These are phyloP conservation scores for Lachnellula hyalina DNA, from an alignment of 2,329 filamentous ascomycete species.

Conservation along the genomic window DNA sequence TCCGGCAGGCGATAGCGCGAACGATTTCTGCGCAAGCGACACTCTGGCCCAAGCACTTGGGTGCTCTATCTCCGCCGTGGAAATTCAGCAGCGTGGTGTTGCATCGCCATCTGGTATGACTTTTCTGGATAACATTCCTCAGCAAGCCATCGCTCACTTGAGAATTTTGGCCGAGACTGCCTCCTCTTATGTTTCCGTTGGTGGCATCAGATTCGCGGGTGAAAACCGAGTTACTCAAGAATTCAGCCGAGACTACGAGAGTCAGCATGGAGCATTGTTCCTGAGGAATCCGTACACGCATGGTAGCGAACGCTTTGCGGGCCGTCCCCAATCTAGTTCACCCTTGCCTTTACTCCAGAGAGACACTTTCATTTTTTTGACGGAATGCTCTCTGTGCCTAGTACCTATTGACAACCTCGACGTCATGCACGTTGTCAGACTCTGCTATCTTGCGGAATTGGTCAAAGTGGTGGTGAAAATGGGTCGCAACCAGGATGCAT, in stretches of 20 bases:
- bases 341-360: slow-evolving; percentile 50
- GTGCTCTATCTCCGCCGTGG: slow-evolving; percentile 79
- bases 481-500: slow-evolving; percentile 47
- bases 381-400: slow-evolving; percentile 69
- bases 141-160: slow-evolving; percentile 78
- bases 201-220: slow-evolving; percentile 57
- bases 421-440: slow-evolving; percentile 70
- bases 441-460: slow-evolving; percentile 89
- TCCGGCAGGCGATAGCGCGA: slow-evolving; percentile 17
- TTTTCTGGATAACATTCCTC: slow-evolving; percentile 76
- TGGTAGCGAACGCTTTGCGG: neutral
- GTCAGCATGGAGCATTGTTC: slow-evolving; percentile 74
- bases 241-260: slow-evolving; percentile 60
- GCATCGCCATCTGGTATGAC: slow-evolving; percentile 69
- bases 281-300: slow-evolving; percentile 10
- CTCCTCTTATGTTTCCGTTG: slow-evolving; percentile 75
- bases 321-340: slow-evolving; percentile 35
- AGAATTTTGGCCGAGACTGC: slow-evolving; percentile 86
- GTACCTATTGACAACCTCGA: slow-evolving; percentile 64
- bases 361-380: slow-evolving; percentile 76
- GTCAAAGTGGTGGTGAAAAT: slow-evolving; percentile 69
- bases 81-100: slow-evolving; percentile 86
- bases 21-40: slow-evolving; percentile 50
- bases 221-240: slow-evolving; percentile 60
- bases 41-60: slow-evolving; percentile 64